Evolutionary conservation across 73 alveolate species (phyloP).

Genomic region (Paramecium pentaurelia): DNA sequence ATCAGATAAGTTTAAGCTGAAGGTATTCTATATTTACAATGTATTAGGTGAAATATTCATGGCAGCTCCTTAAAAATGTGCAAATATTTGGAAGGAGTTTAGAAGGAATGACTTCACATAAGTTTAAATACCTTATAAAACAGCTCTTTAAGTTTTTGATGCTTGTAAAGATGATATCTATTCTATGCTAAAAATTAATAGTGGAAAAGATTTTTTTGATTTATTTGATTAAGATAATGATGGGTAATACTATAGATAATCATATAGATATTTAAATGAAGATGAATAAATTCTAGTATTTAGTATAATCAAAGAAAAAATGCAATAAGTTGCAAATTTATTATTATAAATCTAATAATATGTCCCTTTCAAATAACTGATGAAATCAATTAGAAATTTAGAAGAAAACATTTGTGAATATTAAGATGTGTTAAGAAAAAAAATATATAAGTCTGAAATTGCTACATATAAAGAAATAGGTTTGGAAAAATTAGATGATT

Average conservation of each 20-base stretch:
- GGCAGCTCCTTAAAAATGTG: constrained; percentile 35
- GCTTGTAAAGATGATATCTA: constrained; percentile 46
- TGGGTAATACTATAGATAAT: constrained; percentile 17
- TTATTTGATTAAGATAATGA: constrained; percentile 61
- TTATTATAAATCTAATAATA: constrained; percentile 54
- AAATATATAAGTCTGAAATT: constrained; percentile 83
- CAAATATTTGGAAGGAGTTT: constrained; percentile 37
- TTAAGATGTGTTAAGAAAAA: constrained; percentile 81
- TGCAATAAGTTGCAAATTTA: constrained; percentile 53
- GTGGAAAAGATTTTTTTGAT: constrained; percentile 58
- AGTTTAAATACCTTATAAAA: constrained; percentile 34
- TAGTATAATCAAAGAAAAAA: constrained; percentile 45
- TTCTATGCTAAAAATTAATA: constrained; percentile 13
- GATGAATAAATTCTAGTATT: constrained; percentile 62
- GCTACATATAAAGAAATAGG: constrained; percentile 86
- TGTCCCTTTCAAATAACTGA: constrained; percentile 52
- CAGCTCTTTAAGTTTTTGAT: constrained; percentile 15
- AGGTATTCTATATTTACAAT: background rate
- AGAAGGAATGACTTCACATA: constrained; percentile 24
- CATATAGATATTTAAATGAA: constrained; percentile 43
- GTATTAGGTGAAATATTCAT: background rate
- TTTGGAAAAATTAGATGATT: constrained; percentile 89
- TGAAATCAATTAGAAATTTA: constrained; percentile 74
- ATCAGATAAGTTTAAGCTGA: background rate
- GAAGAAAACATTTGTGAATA: constrained; percentile 83